Base-by-base conservation (phyloP, 441 rosid genomes). In the Pelargonium citronellum region DNA sequence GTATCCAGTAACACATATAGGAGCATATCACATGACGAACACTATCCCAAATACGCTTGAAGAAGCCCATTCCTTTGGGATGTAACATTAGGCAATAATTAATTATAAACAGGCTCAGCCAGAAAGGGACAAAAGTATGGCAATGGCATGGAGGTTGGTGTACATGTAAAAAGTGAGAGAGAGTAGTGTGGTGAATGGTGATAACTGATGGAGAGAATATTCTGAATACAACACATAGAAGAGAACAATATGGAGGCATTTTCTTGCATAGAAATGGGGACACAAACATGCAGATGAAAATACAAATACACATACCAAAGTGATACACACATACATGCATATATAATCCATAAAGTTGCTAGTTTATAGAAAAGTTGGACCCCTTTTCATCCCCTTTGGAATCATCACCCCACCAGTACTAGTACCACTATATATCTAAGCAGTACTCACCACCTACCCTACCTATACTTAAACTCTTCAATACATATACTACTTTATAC, bases 401-500 rank as follows among this genome's bases (percentile, higher is more conserved):
- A 53, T 53, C 60, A 53, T 53, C 60, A 53, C 60, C 60, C 51
- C 51, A 46, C 49, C 49, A 44, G 12, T 41, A 41, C n/a, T 27
- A 44, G 49, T 44, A 44, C 49, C 49, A 44, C 49, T 44, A 44
- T 7, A 9, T 44, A 44, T 12, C 49, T 12, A 7, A 6, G n/a
- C n/a, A 22, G 24, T 22, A 22, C 24, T 22, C 49, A 44, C 49
- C 49, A 44, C 12, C 10, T 7, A 44, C 11, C 10, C 49, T 44
- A 8, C 24, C 39, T 34, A 34, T 46, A 46, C n/a, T 11, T 46
- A 13, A 11, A 46, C 51, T 46, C 13, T 46, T 46, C 51, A 9
- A 10, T 46, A 9, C n/a, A 13, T 46, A 46, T 13, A 46, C 51
- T 46, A 34, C 39, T 34, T 34, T 34, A 34, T 34, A 34, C 39